Evolutionary conservation across 1,139 yeast species (phyloP).

Genomic region (Scheffersomyces insectosa): DNA sequence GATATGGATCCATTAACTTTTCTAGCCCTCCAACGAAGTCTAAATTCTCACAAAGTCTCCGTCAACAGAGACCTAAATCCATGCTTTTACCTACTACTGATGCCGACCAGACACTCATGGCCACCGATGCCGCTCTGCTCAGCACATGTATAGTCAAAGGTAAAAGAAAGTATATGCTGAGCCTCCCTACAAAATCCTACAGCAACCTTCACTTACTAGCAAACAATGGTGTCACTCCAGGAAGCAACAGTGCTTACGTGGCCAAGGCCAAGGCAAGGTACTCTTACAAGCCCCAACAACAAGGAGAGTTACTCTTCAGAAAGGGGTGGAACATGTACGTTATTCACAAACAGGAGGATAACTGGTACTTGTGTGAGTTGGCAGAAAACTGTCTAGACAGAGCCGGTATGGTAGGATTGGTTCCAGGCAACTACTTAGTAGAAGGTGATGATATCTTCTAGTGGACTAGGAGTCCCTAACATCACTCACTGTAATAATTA

Average conservation of each 20-base stretch:
- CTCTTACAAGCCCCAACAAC: constrained; percentile 72
- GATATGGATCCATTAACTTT: constrained; percentile 39
- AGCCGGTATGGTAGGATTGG: constrained; percentile 62
- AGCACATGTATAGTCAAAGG: constrained; percentile 17
- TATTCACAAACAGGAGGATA: constrained; percentile 77
- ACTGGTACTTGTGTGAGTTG: constrained; percentile 88
- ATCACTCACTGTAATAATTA: neutral
- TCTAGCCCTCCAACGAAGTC: constrained; percentile 11
- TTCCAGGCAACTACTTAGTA: constrained; percentile 74
- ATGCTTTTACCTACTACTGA: constrained; percentile 27
- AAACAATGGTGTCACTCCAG: constrained; percentile 27
- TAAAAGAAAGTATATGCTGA: constrained; percentile 10
- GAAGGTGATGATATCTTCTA: constrained; percentile 14
- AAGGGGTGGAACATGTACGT: constrained; percentile 76
- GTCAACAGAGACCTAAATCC: constrained; percentile 39
- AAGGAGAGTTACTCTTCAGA: constrained; percentile 74
- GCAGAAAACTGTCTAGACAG: constrained; percentile 49
- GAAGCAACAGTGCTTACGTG: constrained; percentile 53
- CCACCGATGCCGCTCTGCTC: constrained; percentile 10
- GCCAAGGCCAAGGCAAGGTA: constrained; percentile 68
- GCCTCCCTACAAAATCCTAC: constrained; percentile 26
- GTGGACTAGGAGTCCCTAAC: neutral
- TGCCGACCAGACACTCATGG: constrained; percentile 3
- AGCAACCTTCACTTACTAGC: constrained; percentile 28
- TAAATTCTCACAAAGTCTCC: neutral